Base-by-base conservation (phyloP, 495 filamentous ascomycete species). In the Aspergillus ellipticus region DNA sequence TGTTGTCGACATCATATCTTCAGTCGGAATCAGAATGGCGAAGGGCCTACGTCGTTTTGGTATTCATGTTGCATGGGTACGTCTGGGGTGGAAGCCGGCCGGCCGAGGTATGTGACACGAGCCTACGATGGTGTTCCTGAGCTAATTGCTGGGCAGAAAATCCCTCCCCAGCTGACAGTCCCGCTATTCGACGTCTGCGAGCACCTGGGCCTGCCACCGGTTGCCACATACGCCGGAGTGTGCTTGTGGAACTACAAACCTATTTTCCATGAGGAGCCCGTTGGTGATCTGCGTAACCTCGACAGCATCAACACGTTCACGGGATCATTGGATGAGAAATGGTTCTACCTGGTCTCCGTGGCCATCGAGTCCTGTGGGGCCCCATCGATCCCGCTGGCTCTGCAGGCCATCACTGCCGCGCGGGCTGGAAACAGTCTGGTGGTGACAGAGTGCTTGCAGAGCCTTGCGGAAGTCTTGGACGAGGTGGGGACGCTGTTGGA, bases 161-260 rank as follows among this genome's bases (percentile, higher is more conserved):
- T 99, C 51, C 94, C 94, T 42, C 85, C 90, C 16, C 75, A 89
- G 57, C 81, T 99, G 55, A 89, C 92, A 11, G 82, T 90, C 24
- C 94, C 94, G 4, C 82, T 96, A 61, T 80, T 94, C 22, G 64
- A 85, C 61, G 81, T 93, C 16, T 97, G 90, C 57, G 74, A 82
- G 24, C 82, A 87, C 54, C 84, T 99, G 19, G 90, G 96, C 57
- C 75, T 99, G 41, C 92, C 92, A 17, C 89, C 92, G 2, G 94
- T 99, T 28, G 95, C 94, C 50, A 97, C 95, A 28, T 99, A 97
- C 65, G 89, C 94, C 9, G 89, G 86, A 17, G 82, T 96, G 8
- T 89, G 86, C 55, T 79, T 99, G 28, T 99, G 95, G 94, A 99
- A 99, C 70, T 97, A 88, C 77, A 90, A 89, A 70, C 88, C 92